Evolutionary conservation across 805 yeast genomes (phyloP).

Genomic region (Wickerhamiella australiensis): DNA sequence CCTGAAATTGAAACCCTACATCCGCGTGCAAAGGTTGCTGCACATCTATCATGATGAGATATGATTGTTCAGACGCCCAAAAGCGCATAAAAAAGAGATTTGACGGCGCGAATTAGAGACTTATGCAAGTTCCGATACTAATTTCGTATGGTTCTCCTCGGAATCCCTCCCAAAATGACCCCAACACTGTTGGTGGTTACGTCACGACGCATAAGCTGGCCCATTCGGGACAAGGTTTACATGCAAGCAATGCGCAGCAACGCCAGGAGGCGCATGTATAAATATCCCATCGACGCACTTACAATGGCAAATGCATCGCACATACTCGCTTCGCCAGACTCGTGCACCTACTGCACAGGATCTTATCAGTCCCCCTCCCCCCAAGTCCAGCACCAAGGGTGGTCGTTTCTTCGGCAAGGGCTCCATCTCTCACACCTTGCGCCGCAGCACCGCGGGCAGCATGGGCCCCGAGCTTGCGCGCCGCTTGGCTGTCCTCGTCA

Average conservation of each 20-base stretch:
- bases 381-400: constrained; percentile 76
- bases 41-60: constrained; percentile 9
- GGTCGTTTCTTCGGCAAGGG: constrained; percentile 85
- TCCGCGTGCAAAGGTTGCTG: constrained; percentile 13
- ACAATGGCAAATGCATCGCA: constrained; percentile 68
- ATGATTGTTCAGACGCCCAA: background rate
- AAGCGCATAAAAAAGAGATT: background rate
- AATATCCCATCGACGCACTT: constrained; percentile 12
- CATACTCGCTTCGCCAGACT: constrained; percentile 86
- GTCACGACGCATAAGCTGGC: constrained; percentile 7
- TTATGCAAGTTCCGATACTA: background rate
- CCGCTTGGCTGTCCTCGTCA: constrained; percentile 80
- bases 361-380: constrained; percentile 88
- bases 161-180: background rate
- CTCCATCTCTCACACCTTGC: constrained; percentile 32
- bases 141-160: background rate
- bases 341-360: constrained; percentile 98
- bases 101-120: background rate
- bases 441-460: constrained; percentile 79
- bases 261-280: constrained; percentile 14
- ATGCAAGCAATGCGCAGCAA: constrained; percentile 15
- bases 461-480: constrained; percentile 92
- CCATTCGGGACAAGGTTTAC: constrained; percentile 12
- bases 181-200: background rate
- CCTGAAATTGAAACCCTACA: constrained; percentile 10